Evolutionary conservation across 2,329 filamentous ascomycete genomes (phyloP), one percentile per base, ranked within the genome.

Genomic region (Mariannaea elegans): DNA sequence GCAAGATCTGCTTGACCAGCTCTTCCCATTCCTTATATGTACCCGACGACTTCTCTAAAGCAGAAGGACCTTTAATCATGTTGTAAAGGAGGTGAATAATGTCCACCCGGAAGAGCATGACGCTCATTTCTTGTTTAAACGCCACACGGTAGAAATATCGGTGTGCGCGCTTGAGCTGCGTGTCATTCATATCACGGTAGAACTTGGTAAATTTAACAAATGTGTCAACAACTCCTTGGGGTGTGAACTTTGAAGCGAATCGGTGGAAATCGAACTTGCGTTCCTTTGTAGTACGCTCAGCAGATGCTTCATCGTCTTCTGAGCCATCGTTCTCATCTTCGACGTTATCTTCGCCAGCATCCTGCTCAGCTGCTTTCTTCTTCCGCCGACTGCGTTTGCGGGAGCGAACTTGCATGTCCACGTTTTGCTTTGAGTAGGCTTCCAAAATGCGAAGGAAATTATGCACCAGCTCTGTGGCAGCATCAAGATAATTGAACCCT

Each of bases 401-500:
- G 1, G 93, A 96, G 50, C 94, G 91, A 21, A 99, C 88, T 75
- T 98, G 94, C 82, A 99, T 87, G 71, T 98, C 93, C 6, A 90
- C 87, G 69, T 99, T 98, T 72, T 97, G 92, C 75, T 97, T 97
- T 0, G 94, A 94, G 73, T 97, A 99, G 6, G 88, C 86, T 76
- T 99, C 95, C 21, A 99, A 79, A 76, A 98, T 94, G 42, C 93
- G 90, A 52, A 98, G 80, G 73, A 97, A 98, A 52, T 97, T 92
- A 72, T 98, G 93, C 0, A 91, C 85, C 36, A 98, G 86, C 70
- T 99, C 94, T 1, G 94, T 98, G 58, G 90, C 90, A 6, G 94
- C 90, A 76, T 99, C 94, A 1, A 99, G 84, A 68, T 97, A 99
- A 55, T 93, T 92, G 68, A 97, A 95, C 0, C 92, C 91, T 77